Evolutionary conservation across 202 grass and related monocot genomes (phyloP), one percentile per base, ranked within the genome.

Genomic region (Hordeum pubiflorum): DNA sequence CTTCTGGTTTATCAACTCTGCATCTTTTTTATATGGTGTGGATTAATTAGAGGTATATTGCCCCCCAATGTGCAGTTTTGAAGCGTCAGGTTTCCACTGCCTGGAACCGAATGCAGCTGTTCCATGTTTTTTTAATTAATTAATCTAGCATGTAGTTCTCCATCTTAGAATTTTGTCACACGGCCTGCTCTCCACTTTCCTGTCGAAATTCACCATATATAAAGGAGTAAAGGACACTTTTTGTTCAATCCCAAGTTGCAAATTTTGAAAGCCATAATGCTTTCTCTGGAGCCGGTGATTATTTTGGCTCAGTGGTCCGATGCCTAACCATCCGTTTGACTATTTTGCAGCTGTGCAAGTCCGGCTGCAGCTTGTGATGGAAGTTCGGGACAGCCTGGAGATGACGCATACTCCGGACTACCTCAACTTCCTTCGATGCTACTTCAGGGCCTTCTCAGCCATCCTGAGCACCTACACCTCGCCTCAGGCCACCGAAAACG

Each of bases 391-490:
- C 75, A 95, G 89, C 85, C 71, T 99, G 40, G 96, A 99, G 71
- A 93, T 99, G 67, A 94, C 96, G 0, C 96, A 99, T 81, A 99
- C 96, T 21, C 91, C 96, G 3, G 96, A 99, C 59, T 99, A 99
- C 74, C 92, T 91, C 57, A 99, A 91, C 83, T 99, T 99, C 43
- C 88, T 99, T 40, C 90, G 85, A 15, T 99, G 87, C 81, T 99
- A 95, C 81, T 99, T 99, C 80, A 91, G 89, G 33, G 92, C 90
- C 17, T 99, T 99, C 89, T 85, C 92, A 27, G 87, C 89, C 34
- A 99, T 99, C 79, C 88, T 99, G 31, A 90, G 76, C 41, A 85
- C 57, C 50, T 82, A 85, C 82, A 99, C 92, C 63, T 23, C 67
- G 21, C 92, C 92, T 11, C 96, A 96, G 79, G 71, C 68, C 20